Percentiles rank a stretch among this genome's conserved stretches.
Evolutionary conservation across 768 basidiomycete genomes (phyloP).

Genomic region (Chalciporus sphaerocephalus): DNA sequence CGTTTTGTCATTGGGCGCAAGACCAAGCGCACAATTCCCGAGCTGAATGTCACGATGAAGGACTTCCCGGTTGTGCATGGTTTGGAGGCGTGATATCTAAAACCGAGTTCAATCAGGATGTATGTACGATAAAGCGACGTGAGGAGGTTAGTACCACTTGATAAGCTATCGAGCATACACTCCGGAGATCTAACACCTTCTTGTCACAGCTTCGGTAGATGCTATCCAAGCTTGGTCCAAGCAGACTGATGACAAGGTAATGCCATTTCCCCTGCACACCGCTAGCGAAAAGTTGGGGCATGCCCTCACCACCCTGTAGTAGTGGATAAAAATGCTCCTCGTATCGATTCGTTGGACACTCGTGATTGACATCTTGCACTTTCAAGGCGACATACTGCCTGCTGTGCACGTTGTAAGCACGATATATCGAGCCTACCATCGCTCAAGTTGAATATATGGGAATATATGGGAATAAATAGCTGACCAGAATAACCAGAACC

Average conservation of each 20-base stretch:
- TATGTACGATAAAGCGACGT: background rate
- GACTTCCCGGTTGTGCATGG: constrained; percentile 71
- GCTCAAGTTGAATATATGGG: background rate
- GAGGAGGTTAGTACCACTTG: constrained; percentile 56
- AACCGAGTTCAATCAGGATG: constrained; percentile 4
- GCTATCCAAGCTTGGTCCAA: constrained; percentile 65
- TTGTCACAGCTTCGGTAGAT: constrained; percentile 54
- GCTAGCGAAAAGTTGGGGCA: constrained; percentile 67
- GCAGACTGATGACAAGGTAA: constrained; percentile 72
- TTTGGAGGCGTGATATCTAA: constrained; percentile 67
- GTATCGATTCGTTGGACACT: constrained; percentile 72
- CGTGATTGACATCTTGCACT: constrained; percentile 62
- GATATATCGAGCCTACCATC: constrained; percentile 65
- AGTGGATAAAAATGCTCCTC: constrained; percentile 66
- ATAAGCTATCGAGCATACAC: constrained; percentile 69
- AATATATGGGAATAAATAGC: constrained; percentile 12
- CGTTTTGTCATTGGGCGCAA: constrained; percentile 49
- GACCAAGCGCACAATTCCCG: constrained; percentile 69
- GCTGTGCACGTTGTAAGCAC: constrained; percentile 54
- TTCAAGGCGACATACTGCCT: constrained; percentile 67
- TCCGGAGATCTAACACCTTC: constrained; percentile 62
- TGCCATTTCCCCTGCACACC: constrained; percentile 58
- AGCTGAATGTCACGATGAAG: constrained; percentile 78
- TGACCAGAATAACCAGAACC: constrained; percentile 74
- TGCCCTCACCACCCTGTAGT: constrained; percentile 67